Evolutionary conservation across 345 rosid genomes (phyloP).

Genomic region (Punica granatum): DNA sequence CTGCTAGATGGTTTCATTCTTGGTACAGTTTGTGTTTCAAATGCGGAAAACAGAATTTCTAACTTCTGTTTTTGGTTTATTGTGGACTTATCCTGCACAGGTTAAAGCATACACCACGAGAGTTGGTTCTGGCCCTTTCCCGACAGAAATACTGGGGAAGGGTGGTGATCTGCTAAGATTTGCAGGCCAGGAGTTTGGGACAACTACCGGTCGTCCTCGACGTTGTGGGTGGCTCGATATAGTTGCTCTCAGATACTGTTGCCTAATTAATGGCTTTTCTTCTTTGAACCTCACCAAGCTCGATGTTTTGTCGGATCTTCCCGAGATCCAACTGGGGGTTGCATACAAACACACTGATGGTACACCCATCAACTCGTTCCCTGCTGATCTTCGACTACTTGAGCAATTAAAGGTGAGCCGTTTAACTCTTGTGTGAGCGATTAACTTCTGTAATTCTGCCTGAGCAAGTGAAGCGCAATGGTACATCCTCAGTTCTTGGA

Average conservation of each 20-base stretch:
- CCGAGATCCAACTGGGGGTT: constrained; percentile 80
- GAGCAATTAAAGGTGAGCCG: constrained; percentile 64
- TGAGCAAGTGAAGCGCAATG: background rate
- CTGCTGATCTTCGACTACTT: constrained; percentile 72
- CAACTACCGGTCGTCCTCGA: constrained; percentile 98
- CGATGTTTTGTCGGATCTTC: constrained; percentile 81
- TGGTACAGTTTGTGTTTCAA: background rate
- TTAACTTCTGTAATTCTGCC: background rate
- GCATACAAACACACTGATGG: constrained; percentile 63
- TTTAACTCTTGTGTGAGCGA: background rate
- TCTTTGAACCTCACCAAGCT: constrained; percentile 93
- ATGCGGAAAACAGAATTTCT: background rate
- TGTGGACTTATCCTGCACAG: constrained; percentile 23
- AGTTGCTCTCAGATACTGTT: constrained; percentile 76
- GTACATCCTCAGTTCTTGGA: background rate
- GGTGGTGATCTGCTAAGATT: constrained; percentile 86
- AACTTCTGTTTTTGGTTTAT: background rate
- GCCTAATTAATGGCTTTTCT: constrained; percentile 92
- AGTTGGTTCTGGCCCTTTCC: constrained; percentile 99
- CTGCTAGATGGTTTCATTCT: background rate
- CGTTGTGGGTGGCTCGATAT: constrained; percentile 99
- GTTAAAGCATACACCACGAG: constrained; percentile 98
- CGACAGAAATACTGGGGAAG: constrained; percentile 78
- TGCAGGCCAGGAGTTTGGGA: constrained; percentile 95
- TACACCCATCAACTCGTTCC: constrained; percentile 72